These are phyloP conservation scores for Mucor circinelloides DNA, from an alignment of 371 early-diverging fungal genomes.

Conservation along the genomic window DNA sequence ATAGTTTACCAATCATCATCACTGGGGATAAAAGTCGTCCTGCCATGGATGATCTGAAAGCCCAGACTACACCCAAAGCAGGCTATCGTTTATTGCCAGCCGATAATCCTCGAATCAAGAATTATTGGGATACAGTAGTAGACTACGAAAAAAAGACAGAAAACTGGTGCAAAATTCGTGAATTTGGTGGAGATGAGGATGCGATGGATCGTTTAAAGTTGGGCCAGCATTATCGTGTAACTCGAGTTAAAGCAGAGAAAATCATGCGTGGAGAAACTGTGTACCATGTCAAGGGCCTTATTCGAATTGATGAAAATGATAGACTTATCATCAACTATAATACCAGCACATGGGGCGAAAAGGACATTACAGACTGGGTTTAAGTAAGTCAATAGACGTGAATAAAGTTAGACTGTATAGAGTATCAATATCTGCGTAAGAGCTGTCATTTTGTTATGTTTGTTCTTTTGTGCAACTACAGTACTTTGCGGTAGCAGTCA, in stretches of 20 bases:
- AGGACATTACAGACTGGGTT: constrained; percentile 30
- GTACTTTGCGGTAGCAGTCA: no score
- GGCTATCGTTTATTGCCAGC: constrained; percentile 13
- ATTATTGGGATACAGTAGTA: constrained; percentile 23
- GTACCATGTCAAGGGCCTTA: constrained; percentile 27
- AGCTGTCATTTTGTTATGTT: no score
- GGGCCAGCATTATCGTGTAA: constrained; percentile 30
- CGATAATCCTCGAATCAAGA: constrained; percentile 21
- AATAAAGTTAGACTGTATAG: background rate
- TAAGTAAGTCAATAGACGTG: background rate
- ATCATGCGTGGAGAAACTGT: constrained; percentile 38
- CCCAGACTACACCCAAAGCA: background rate
- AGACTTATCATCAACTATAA: constrained; percentile 22
- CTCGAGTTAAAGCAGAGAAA: constrained; percentile 41
- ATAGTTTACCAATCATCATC: constrained; percentile 34
- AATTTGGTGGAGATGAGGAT: constrained; percentile 7
- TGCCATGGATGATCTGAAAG: constrained; percentile 5
- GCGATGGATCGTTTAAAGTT: constrained; percentile 23
- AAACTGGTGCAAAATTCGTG: constrained; percentile 28
- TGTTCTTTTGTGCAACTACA: no score
- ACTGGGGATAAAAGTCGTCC: constrained; percentile 25
- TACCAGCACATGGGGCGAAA: constrained; percentile 15
- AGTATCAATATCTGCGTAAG: no score
- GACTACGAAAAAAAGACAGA: constrained; percentile 31
- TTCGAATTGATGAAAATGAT: constrained; percentile 7